Conservation (phyloP, 1,139 yeast genomes). For the Pichia sp. region DNA sequence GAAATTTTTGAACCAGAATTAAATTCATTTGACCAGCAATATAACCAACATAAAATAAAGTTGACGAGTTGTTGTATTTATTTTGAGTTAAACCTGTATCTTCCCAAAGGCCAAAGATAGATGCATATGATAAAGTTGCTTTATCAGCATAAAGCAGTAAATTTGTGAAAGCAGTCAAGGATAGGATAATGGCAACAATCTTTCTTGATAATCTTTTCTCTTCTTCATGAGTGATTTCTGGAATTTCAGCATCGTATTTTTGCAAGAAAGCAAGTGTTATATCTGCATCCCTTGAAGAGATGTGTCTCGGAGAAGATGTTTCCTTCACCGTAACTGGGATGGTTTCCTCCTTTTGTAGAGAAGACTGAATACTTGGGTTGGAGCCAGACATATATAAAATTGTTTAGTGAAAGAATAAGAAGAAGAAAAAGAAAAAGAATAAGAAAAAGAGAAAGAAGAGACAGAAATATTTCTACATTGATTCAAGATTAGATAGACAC, state of each 20-base stretch:
- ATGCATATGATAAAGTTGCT: slow-evolving; percentile 38
- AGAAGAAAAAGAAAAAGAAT: not conserved
- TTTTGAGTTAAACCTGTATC: slow-evolving; percentile 35
- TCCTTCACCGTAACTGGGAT: slow-evolving; percentile 13
- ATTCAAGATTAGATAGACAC: no score
- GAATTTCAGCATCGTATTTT: slow-evolving; percentile 25
- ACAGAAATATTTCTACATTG: no score
- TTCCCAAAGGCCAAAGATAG: slow-evolving; percentile 39
- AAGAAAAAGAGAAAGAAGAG: not conserved
- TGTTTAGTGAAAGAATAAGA: no score
- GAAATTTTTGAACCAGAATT: slow-evolving; percentile 31
- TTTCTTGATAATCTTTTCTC: slow-evolving; percentile 30
- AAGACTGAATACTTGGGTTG: not conserved
- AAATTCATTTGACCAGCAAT: slow-evolving; percentile 32
- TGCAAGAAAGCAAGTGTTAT: slow-evolving; percentile 30
- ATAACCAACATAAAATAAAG: slow-evolving; percentile 42
- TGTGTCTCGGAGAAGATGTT: slow-evolving; percentile 18
- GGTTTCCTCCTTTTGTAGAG: not conserved
- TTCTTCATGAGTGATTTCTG: slow-evolving; percentile 28
- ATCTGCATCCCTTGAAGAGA: slow-evolving; percentile 31
- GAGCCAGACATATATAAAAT: not conserved
- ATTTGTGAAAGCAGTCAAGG: slow-evolving; percentile 31
- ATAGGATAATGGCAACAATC: slow-evolving; percentile 28
- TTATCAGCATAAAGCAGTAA: slow-evolving; percentile 40
- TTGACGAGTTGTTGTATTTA: slow-evolving; percentile 34